These are phyloP conservation scores for Metschnikowia colocasiae DNA, from an alignment of 805 yeast species.

Conservation along the genomic window DNA sequence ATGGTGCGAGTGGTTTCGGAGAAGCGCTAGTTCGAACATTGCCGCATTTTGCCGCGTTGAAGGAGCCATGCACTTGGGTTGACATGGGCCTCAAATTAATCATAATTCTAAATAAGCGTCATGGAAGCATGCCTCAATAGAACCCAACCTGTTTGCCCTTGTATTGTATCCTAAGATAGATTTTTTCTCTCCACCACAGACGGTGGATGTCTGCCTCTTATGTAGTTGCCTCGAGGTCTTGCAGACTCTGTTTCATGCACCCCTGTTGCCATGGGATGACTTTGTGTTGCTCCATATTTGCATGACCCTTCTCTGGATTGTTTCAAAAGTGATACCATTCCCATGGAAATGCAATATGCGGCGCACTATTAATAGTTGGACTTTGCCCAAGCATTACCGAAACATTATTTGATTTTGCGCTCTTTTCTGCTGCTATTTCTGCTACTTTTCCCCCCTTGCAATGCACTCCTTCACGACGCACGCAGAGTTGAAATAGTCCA, in stretches of 20 bases:
- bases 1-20: not conserved
- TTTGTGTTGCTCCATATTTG: not conserved
- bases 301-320: not conserved
- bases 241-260: constrained; percentile 1
- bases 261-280: not conserved
- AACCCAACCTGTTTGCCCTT: too few species aligned
- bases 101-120: not conserved
- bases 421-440: not conserved
- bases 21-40: not conserved
- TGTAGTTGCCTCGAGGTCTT: not conserved
- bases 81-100: not conserved
- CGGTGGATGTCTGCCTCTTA: not conserved
- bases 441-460: not conserved
- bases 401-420: not conserved
- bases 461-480: constrained; percentile 6
- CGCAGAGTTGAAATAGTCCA: constrained; percentile 1
- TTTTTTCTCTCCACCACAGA: too few species aligned
- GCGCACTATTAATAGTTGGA: constrained; percentile 2
- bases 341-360: not conserved
- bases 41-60: not conserved
- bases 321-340: not conserved
- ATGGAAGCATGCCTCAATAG: not conserved
- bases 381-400: not conserved
- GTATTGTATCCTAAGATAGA: too few species aligned
- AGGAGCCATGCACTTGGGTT: not conserved